Percentiles rank a stretch among this genome's conserved stretches.
Conservation (phyloP, 2,329 filamentous ascomycete species). For the Diatrype stigma region DNA sequence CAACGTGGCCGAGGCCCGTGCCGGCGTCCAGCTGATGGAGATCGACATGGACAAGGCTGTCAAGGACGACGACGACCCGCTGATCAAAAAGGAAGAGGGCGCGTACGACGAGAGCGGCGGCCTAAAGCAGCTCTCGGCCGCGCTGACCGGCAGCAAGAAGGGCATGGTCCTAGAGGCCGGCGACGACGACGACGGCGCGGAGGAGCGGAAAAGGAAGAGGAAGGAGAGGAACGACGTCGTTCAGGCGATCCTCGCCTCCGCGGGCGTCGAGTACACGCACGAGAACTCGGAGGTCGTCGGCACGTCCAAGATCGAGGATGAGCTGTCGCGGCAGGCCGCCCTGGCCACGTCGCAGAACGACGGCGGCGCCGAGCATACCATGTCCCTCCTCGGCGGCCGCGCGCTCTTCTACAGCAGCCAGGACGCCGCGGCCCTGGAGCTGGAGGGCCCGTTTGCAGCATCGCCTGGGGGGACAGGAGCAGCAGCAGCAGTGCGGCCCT, state of each 20-base stretch:
- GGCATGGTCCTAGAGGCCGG: constrained; percentile 27
- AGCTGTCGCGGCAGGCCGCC: constrained; percentile 73
- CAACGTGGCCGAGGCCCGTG: constrained; percentile 89
- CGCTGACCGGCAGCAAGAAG: constrained; percentile 46
- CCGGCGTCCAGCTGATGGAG: constrained; percentile 75
- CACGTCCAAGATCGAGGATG: constrained; percentile 84
- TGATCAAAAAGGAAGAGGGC: constrained; percentile 42
- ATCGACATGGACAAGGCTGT: constrained; percentile 64
- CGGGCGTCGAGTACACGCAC: constrained; percentile 92
- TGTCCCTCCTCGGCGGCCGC: constrained; percentile 35
- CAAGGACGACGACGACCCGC: constrained; percentile 45
- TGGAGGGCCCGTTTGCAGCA: constrained; percentile 8
- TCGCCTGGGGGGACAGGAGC: too few species aligned
- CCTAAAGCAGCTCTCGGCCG: constrained; percentile 67
- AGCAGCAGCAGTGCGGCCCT: background rate
- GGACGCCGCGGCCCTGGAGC: constrained; percentile 24
- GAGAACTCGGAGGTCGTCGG: constrained; percentile 95
- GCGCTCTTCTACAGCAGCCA: constrained; percentile 55
- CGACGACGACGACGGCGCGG: too few species aligned
- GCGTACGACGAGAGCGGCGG: constrained; percentile 59
- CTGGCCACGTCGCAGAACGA: constrained; percentile 44
- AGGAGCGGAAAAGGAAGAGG: constrained; percentile 31
- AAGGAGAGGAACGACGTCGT: constrained; percentile 64
- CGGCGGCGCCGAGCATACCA: constrained; percentile 32
- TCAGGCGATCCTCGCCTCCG: constrained; percentile 81